These are phyloP conservation scores for Penicillium glabrum DNA, from an alignment of 2,329 filamentous ascomycete genomes.

Conservation along the genomic window DNA sequence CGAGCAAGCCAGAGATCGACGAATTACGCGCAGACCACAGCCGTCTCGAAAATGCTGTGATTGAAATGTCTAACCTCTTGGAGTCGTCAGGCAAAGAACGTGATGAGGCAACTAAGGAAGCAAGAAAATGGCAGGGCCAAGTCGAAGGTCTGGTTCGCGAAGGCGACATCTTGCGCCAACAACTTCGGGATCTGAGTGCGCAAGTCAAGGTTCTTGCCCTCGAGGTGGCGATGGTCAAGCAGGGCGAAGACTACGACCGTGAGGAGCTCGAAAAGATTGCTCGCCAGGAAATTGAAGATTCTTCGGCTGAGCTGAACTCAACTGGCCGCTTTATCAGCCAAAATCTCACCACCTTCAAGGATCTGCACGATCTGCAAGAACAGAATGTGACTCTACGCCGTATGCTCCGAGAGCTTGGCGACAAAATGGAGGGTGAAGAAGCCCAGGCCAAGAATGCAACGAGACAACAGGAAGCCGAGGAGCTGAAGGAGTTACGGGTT, in stretches of 20 bases:
- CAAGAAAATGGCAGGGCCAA: slow-evolving; percentile 75
- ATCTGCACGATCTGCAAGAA: slow-evolving; percentile 77
- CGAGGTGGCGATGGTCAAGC: slow-evolving; percentile 72
- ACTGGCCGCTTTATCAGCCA: slow-evolving; percentile 88
- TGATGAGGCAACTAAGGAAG: slow-evolving; percentile 73
- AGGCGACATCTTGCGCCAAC: slow-evolving; percentile 75
- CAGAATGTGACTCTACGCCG: slow-evolving; percentile 84
- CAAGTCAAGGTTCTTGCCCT: slow-evolving; percentile 90
- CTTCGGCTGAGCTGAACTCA: slow-evolving; percentile 72
- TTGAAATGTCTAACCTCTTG: slow-evolving; percentile 79
- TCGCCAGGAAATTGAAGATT: slow-evolving; percentile 71
- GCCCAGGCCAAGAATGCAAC: slow-evolving; percentile 62
- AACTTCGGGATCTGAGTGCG: slow-evolving; percentile 83
- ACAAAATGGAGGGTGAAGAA: slow-evolving; percentile 89
- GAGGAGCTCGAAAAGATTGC: slow-evolving; percentile 75
- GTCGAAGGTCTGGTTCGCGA: slow-evolving; percentile 64
- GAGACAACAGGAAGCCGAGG: slow-evolving; percentile 60
- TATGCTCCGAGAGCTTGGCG: slow-evolving; percentile 79
- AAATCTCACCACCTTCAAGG: slow-evolving; percentile 85
- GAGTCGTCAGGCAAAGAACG: slow-evolving; percentile 80
- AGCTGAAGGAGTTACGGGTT: slow-evolving; percentile 70
- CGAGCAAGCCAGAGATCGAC: slow-evolving; percentile 82
- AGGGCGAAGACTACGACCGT: slow-evolving; percentile 76
- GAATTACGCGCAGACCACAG: slow-evolving; percentile 81
- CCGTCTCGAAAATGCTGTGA: slow-evolving; percentile 74